Conservation (phyloP, 257 asterid species). For the Ligustrum vulgare region DNA sequence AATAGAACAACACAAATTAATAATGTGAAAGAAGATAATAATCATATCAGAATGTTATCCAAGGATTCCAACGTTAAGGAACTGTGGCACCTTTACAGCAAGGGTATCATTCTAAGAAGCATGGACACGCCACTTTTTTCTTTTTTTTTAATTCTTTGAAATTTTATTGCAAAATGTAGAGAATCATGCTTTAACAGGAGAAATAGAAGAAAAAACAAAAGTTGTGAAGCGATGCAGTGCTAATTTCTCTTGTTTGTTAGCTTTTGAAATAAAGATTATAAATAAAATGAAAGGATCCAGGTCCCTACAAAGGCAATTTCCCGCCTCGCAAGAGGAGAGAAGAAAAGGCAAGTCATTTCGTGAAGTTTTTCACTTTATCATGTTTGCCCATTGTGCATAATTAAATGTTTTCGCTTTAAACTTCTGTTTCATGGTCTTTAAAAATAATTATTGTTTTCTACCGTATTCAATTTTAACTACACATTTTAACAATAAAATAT, state of each 20-base stretch:
- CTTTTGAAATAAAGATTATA: background rate
- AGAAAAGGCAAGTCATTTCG: background rate
- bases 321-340: background rate
- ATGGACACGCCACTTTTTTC: too few species aligned
- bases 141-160: too few species aligned
- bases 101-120: background rate
- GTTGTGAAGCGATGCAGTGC: background rate
- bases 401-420: background rate
- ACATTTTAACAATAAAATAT: too few species aligned
- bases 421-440: too few species aligned
- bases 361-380: background rate
- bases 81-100: background rate
- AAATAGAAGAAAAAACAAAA: too few species aligned
- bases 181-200: background rate
- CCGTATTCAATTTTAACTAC: too few species aligned
- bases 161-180: background rate
- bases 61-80: background rate
- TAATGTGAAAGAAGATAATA: background rate
- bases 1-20: constrained; percentile 16
- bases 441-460: too few species aligned
- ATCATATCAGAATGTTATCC: background rate
- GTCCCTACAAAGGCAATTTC: background rate
- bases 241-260: background rate
- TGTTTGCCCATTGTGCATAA: background rate
- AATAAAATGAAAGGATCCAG: background rate